phyloP scores from a whole-genome alignment of 495 filamentous ascomycete genomes.

The Tuber brumale region DNA sequence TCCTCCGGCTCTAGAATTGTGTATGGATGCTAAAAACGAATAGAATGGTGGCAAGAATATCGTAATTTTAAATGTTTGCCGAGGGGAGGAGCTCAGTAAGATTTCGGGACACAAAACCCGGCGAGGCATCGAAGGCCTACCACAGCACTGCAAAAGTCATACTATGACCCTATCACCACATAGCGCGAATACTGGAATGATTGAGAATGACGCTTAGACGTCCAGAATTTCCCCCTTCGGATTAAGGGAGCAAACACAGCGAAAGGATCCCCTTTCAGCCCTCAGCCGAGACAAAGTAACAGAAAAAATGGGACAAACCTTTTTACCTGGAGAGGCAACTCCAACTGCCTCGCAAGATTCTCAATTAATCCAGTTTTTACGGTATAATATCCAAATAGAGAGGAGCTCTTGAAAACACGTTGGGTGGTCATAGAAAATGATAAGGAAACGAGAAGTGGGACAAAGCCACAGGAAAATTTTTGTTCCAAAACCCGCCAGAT shows the following conservation, averaged over 20 bases:
- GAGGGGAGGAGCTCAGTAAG: not conserved
- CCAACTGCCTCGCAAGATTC: not conserved
- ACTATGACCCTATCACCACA: not conserved
- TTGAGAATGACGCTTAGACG: not conserved
- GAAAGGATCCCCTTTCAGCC: not conserved
- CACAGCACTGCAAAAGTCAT: not conserved
- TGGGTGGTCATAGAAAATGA: not conserved
- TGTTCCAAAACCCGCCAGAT: not conserved
- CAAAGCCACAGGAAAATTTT: not conserved
- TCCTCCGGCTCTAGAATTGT: not conserved
- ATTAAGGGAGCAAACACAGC: not conserved
- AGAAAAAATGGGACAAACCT: not conserved
- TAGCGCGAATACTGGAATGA: not conserved
- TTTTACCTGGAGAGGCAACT: not conserved
- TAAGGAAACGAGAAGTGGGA: not conserved
- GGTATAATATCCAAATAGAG: not conserved
- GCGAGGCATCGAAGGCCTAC: not conserved
- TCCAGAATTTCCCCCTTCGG: not conserved
- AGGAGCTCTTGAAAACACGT: not conserved
- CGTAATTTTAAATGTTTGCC: not conserved
- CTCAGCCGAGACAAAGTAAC: not conserved
- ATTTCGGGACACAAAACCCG: not conserved
- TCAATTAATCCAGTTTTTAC: not conserved
- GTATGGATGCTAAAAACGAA: not conserved
- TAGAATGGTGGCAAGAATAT: constrained; percentile 5